Evolutionary conservation across 768 basidiomycete species (phyloP), one percentile per base, ranked within the genome.

Genomic region (Boletus eberwhitei): DNA sequence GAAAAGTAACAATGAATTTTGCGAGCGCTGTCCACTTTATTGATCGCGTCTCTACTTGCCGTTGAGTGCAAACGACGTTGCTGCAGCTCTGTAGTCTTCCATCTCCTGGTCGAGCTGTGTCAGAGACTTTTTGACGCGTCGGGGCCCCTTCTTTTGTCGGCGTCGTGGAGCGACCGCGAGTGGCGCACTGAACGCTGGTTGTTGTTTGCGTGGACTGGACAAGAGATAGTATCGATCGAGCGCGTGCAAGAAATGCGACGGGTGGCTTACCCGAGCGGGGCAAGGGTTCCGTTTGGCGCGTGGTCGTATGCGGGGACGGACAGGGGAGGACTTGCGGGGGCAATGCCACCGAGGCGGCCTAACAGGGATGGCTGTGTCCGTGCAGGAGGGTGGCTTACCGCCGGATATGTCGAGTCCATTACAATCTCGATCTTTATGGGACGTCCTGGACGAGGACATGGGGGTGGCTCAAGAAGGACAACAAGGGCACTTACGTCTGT

Each of bases 41-140:
- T 24, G 24, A 24, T 24, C 24, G 24, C 24, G 29, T 29, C 29
- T 29, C 29, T 29, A 47, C 59, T 53, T 59, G 48, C 59, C 57
- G 32, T 62, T 61, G 26, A 26, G 53, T 13, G 41, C 41, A 47
- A 53, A 59, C 13, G 51, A 46, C 38, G 47, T 22, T 17, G 57
- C 74, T 12, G 69, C 72, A 21, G 87, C 84, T 47, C 79, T 79
- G 59, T 90, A 91, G 46, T 86, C 85, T 52, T 91, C 89, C 86
- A 91, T 90, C 68, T 91, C 88, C 65, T 79, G 77, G 66, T 91
- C 88, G 22, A 91, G 76, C 55, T 90, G 81, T 26, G 78, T 83
- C 8, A 73, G 64, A 0, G 86, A 68, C 69, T 90, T 90, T 64
- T 88, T 88, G 40, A 88, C 66, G 37, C 89, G 81, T 62, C 81